A percentile compares a stretch with the other conserved stretches of the same genome.
Evolutionary conservation across 2,329 filamentous ascomycete genomes (phyloP).

Genomic region (Emmonsiellopsis sp.): DNA sequence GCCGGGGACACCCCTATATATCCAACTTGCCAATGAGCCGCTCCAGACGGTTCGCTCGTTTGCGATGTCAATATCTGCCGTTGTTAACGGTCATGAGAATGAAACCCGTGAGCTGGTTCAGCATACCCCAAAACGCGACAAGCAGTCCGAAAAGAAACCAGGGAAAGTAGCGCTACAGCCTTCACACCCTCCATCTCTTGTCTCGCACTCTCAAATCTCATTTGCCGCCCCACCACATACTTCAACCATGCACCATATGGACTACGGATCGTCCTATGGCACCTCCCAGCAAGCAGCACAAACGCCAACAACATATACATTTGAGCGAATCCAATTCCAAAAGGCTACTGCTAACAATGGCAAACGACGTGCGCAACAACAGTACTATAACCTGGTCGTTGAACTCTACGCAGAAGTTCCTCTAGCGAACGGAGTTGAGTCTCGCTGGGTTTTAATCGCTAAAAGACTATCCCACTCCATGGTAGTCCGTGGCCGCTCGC

Average conservation of each 20-base stretch:
- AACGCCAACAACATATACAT: constrained; percentile 48
- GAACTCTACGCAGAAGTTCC: constrained; percentile 67
- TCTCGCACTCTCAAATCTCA: constrained; percentile 20
- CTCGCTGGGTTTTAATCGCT: constrained; percentile 62
- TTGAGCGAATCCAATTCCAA: constrained; percentile 91
- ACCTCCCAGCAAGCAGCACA: constrained; percentile 24
- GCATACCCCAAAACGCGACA: constrained; percentile 86
- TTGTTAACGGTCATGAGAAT: constrained; percentile 64
- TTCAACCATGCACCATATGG: constrained; percentile 21
- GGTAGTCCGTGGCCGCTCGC: constrained; percentile 77
- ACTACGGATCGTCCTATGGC: constrained; percentile 25
- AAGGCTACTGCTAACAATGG: constrained; percentile 90
- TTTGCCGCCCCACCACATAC: constrained; percentile 19
- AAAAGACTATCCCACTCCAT: constrained; percentile 67
- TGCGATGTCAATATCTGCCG: constrained; percentile 75
- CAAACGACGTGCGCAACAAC: constrained; percentile 79
- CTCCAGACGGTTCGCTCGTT: constrained; percentile 60
- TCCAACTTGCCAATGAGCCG: constrained; percentile 39
- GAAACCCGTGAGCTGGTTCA: constrained; percentile 79
- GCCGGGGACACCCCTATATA: constrained; percentile 46
- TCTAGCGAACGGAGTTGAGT: constrained; percentile 30
- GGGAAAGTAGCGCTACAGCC: constrained; percentile 60
- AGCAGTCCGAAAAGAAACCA: constrained; percentile 70
- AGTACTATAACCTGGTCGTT: constrained; percentile 85
- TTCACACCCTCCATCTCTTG: constrained; percentile 46